Percentiles rank a stretch among this genome's conserved stretches.
Conservation (phyloP, 257 asterid species). For the Solanum arcanum region DNA sequence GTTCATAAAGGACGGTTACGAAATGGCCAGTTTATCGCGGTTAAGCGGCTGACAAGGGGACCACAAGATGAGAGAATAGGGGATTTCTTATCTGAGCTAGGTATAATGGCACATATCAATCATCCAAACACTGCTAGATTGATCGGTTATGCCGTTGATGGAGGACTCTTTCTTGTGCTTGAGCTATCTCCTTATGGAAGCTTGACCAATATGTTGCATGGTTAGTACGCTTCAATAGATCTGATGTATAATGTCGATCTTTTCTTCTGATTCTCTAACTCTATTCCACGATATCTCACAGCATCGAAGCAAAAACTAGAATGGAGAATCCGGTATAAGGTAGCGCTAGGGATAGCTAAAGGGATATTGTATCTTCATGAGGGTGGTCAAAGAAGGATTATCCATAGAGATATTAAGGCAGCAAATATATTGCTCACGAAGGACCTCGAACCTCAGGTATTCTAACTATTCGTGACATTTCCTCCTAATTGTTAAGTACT, state of each 20-base stretch:
- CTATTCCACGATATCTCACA: conserved; percentile 2
- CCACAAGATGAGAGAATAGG: conserved; percentile 51
- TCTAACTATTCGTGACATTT: background rate
- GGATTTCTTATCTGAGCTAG: conserved; percentile 81
- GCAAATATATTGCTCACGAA: conserved; percentile 83
- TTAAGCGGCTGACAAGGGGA: conserved; percentile 63
- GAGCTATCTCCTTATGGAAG: conserved; percentile 95
- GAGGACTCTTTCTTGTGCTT: conserved; percentile 80
- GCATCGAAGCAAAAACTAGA: conserved; percentile 58
- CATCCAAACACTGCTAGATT: conserved; percentile 91
- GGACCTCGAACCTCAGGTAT: conserved; percentile 89
- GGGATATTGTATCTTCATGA: conserved; percentile 88
- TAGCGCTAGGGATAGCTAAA: conserved; percentile 72
- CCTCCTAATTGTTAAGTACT: background rate
- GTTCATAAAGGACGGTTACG: conserved; percentile 69
- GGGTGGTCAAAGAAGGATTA: conserved; percentile 86
- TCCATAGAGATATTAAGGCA: conserved; percentile 90
- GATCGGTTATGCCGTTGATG: conserved; percentile 92
- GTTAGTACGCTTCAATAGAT: conserved; percentile 27
- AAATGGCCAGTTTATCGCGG: conserved; percentile 68
- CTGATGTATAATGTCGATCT: background rate
- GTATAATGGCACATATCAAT: conserved; percentile 92
- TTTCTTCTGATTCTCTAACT: background rate
- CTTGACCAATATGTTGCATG: conserved; percentile 81
- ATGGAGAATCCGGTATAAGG: conserved; percentile 67